Evolutionary conservation across 768 basidiomycete genomes (phyloP), one percentile per base, ranked within the genome.

Genomic region (Mrakia hoshinonis): DNA sequence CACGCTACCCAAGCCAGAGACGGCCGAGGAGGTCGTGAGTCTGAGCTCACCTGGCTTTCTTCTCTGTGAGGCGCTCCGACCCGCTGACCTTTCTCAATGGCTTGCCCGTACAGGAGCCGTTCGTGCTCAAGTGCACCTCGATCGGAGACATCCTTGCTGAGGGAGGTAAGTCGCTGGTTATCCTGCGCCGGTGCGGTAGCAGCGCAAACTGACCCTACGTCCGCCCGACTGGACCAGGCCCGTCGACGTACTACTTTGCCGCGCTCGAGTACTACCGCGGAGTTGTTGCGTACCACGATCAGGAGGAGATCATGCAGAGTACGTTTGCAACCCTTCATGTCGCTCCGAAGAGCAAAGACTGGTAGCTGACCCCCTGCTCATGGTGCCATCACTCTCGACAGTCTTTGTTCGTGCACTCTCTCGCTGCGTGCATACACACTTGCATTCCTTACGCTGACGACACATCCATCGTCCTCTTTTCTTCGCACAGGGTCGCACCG

Each of bases 21-120:
- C 64, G 46, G 24, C 64, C 1, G 64, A 65, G 29, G 64, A 65
- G 43, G 43, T 65, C 6, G 61, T 63, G n/a, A 34, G 61, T 63
- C 18, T 31, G 22, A 22, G 7, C 58, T 61, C 34, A 5, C 1
- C 10, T 61, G 24, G 2, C 15, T 36, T 15, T 61, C 13, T 11
- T 13, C 29, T 15, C 13, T 10, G 5, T 9, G 34, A 11, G 22
- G 22, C 12, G 6, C 39, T 7, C 22, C 10, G 39, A 10, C 20
- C 2, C 20, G 10, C n/a, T 7, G 38, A 22, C 36, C 4, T 24
- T 3, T 13, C 22, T 26, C 43, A 6, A 4, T 13, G 9, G n/a
- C 4, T 46, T 4, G 1, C 12, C 39, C 43, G 18, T 9, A 7
- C 39, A 63, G 61, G 64, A 65, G 31, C 43, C 64, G 5, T 65